phyloP scores from a whole-genome alignment of 768 basidiomycete genomes.

The Butyriboletus loyo region DNA sequence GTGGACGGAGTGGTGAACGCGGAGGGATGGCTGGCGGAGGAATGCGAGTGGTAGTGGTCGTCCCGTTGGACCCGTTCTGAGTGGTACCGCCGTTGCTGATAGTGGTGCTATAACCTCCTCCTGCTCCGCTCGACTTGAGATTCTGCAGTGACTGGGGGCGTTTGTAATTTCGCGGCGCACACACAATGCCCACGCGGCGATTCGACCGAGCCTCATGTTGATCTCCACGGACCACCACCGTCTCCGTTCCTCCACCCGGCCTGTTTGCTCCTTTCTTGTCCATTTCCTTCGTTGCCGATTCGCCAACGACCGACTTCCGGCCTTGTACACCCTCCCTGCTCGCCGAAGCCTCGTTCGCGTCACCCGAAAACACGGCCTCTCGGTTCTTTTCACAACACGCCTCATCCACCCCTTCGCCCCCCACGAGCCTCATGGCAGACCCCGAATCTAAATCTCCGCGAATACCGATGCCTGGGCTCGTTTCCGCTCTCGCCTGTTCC shows the following conservation, averaged over 20 bases:
- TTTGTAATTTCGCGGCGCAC: slow-evolving; percentile 36
- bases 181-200: slow-evolving; percentile 43
- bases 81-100: slow-evolving; percentile 8
- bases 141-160: slow-evolving; percentile 30
- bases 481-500: background rate
- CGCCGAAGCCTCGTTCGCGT: slow-evolving; percentile 13
- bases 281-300: slow-evolving; percentile 3
- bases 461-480: slow-evolving; percentile 2
- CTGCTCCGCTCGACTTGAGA: slow-evolving; percentile 20
- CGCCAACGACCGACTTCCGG: slow-evolving; percentile 1
- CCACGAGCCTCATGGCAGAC: slow-evolving; percentile 26
- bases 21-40: slow-evolving; percentile 29
- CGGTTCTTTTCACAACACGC: slow-evolving; percentile 21
- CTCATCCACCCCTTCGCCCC: slow-evolving; percentile 18
- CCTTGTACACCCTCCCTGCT: background rate
- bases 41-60: background rate
- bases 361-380: slow-evolving; percentile 23
- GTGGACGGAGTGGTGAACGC: slow-evolving; percentile 31
- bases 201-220: slow-evolving; percentile 38
- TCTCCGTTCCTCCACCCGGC: slow-evolving; percentile 19
- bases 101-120: slow-evolving; percentile 8
- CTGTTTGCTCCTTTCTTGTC: background rate
- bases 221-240: slow-evolving; percentile 15
- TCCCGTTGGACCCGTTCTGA: slow-evolving; percentile 8
- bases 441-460: slow-evolving; percentile 24